Evolutionary conservation across 148 eudicot species (phyloP).

Genomic region (Cornus kousa): DNA sequence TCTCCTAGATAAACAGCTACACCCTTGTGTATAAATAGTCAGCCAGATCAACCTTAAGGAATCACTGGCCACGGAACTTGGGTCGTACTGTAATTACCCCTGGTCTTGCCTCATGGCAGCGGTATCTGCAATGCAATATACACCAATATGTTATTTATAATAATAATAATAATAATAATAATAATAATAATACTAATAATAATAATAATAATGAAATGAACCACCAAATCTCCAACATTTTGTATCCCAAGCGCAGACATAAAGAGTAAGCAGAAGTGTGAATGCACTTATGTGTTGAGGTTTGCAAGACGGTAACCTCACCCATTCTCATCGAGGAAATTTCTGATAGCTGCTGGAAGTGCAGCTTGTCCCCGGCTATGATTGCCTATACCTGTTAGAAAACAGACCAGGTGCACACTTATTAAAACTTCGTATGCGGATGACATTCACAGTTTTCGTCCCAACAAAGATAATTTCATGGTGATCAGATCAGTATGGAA

Average conservation of each 20-base stretch:
- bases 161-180: too few relatives aligned
- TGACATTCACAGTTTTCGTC: too few relatives aligned
- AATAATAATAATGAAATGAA: too few relatives aligned
- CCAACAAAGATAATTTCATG: neutral
- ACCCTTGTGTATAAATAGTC: too few relatives aligned
- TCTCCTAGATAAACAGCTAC: too few relatives aligned
- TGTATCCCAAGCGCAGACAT: neutral
- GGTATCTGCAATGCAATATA: constrained; percentile 56
- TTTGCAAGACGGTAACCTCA: constrained; percentile 17
- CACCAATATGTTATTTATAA: neutral
- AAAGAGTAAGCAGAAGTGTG: neutral
- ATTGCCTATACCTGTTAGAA: constrained; percentile 64
- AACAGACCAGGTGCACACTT: neutral
- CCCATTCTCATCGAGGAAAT: constrained; percentile 74
- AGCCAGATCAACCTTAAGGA: neutral
- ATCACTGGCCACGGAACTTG: constrained; percentile 43
- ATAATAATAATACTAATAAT: too few relatives aligned
- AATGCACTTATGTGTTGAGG: neutral
- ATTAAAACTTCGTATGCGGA: too few relatives aligned
- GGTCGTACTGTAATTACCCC: constrained; percentile 77
- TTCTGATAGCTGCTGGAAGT: constrained; percentile 72
- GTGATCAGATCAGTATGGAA: neutral
- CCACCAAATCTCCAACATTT: neutral
- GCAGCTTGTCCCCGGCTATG: constrained; percentile 91
- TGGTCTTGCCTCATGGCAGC: constrained; percentile 65